Evolutionary conservation across 345 rosid genomes (phyloP).

Genomic region (Citrus maxima): DNA sequence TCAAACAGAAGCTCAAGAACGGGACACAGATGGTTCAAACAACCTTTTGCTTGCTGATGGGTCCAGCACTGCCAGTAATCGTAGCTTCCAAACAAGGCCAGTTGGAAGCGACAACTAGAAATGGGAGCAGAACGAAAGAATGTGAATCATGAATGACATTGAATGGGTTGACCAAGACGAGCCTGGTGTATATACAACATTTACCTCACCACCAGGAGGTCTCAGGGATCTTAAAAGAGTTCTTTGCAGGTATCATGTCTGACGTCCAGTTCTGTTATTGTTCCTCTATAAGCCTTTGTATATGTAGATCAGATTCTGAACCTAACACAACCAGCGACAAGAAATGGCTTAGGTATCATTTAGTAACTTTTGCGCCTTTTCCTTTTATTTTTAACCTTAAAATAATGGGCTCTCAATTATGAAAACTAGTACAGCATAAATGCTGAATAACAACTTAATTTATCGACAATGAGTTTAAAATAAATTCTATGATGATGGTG

Average conservation of each 20-base stretch:
- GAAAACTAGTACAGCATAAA: neutral
- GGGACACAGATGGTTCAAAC: conserved; percentile 39
- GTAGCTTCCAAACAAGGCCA: conserved; percentile 49
- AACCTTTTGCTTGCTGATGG: conserved; percentile 55
- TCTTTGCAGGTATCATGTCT: conserved; percentile 75
- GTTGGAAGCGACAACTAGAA: conserved; percentile 55
- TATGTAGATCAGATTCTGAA: neutral
- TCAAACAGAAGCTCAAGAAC: conserved; percentile 36
- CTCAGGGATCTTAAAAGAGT: conserved; percentile 93
- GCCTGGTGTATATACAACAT: conserved; percentile 93
- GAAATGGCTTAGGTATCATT: neutral
- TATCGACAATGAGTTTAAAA: neutral
- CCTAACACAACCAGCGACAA: neutral
- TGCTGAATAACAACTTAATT: neutral
- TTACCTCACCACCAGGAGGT: conserved; percentile 80
- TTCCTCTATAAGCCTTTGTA: neutral
- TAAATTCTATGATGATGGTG: fast-evolving
- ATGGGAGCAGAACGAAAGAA: conserved; percentile 59
- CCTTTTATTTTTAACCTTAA: neutral
- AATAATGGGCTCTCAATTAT: neutral
- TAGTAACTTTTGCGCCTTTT: neutral
- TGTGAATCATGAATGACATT: conserved; percentile 55
- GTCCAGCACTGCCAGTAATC: conserved; percentile 41
- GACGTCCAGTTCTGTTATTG: neutral
- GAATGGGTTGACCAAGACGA: conserved; percentile 99